phyloP scores from a whole-genome alignment of 352 stramenopile species.

The Phytophthora fragariaefolia region DNA sequence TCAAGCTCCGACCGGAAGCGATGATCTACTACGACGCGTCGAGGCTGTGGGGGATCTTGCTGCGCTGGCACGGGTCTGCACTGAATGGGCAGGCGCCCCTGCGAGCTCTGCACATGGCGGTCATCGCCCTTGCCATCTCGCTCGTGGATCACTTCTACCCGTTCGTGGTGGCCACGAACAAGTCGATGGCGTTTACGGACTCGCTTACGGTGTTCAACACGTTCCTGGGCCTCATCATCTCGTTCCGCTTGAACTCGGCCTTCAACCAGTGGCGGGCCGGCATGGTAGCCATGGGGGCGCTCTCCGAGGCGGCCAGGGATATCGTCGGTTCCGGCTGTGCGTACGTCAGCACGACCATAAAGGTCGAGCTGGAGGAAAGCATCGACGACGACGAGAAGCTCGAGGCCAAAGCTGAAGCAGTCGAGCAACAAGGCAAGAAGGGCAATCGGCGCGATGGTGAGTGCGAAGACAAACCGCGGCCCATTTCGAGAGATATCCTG shows the following conservation, averaged over 20 bases:
- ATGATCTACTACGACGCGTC: conserved; percentile 85
- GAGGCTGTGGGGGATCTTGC: conserved; percentile 62
- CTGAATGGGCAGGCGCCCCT: conserved; percentile 66
- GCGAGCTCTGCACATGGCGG: conserved; percentile 68
- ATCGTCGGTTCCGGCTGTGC: conserved; percentile 70
- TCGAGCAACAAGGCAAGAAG: background rate
- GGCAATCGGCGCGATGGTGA: background rate
- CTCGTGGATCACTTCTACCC: conserved; percentile 53
- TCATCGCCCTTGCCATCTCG: conserved; percentile 57
- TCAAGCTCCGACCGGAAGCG: background rate
- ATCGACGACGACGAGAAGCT: background rate
- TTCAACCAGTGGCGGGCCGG: conserved; percentile 81
- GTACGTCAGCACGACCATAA: conserved; percentile 59
- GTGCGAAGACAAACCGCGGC: conserved; percentile 11
- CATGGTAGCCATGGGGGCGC: conserved; percentile 65
- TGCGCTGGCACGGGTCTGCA: conserved; percentile 73
- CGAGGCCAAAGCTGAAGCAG: conserved; percentile 5
- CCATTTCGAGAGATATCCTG: conserved; percentile 56
- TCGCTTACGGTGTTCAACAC: conserved; percentile 85
- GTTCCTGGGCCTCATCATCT: conserved; percentile 77
- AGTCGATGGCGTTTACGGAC: conserved; percentile 75
- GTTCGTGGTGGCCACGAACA: conserved; percentile 65
- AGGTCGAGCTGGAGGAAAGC: conserved; percentile 24
- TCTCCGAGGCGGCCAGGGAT: conserved; percentile 62
- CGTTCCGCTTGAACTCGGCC: conserved; percentile 81